Evolutionary conservation across 73 alveolate species (phyloP), one percentile per base, ranked within the genome.

Genomic region (Blepharisma stoltei): DNA sequence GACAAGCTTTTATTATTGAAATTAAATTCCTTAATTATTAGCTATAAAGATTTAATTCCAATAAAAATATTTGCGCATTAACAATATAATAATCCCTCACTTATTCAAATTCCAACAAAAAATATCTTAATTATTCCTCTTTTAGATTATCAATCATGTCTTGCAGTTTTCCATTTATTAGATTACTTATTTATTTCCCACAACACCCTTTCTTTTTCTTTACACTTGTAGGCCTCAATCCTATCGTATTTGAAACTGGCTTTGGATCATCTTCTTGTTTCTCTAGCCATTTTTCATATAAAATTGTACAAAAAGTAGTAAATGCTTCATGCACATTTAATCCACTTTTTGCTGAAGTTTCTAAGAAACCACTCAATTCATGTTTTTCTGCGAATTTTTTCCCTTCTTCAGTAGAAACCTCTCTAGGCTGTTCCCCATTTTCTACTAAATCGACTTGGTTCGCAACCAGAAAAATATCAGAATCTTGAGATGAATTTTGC

Each of bases 331-430:
- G 82, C 0, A 82, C 90, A 54, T 86, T 86, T 52, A 81, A 81
- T 11, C 97, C 94, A 7, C 93, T 83, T 76, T 87, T 90, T 25
- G 97, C 97, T 5, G 97, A 90, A 55, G 97, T 88, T 79, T 90
- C 97, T 68, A 77, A 69, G 87, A 78, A 91, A 78, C 71, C 86
- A 77, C 70, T 81, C 60, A 89, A 76, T 6, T 83, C 86, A 55
- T 89, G 55, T 43, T 81, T 86, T 70, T 77, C 76, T 43, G 81
- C 83, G 8, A 50, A 81, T 38, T 73, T 53, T 73, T 81, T 77
- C 27, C 84, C 93, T 47, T 77, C 91, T 60, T 89, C 91, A 5
- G 53, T 66, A 9, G 84, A 55, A 18, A 89, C 93, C 66, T 52
- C 88, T 66, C 88, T 27, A 11, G 67, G 54, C 46, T 76, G 70